A percentile compares a stretch with the other conserved stretches of the same genome.
phyloP scores from a whole-genome alignment of 768 basidiomycete genomes.

The Tulasnella sp. region DNA sequence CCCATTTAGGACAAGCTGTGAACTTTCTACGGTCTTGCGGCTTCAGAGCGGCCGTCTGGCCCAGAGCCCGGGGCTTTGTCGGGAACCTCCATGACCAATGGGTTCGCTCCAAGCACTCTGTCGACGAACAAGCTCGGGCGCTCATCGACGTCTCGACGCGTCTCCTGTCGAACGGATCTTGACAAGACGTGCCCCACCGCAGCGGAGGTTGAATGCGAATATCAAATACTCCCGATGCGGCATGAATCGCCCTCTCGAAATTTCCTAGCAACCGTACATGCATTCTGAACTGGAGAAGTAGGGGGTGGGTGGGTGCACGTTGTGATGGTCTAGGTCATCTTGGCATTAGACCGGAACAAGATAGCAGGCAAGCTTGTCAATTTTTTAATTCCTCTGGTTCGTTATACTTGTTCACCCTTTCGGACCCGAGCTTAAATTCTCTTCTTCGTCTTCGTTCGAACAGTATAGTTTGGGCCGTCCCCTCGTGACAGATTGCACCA shows the following conservation, averaged over 20 bases:
- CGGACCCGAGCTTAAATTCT: slow-evolving; percentile 6
- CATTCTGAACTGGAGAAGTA: background rate
- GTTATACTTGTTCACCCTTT: background rate
- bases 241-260: slow-evolving; percentile 12
- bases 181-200: background rate
- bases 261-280: background rate
- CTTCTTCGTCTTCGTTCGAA: background rate
- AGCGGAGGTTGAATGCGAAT: slow-evolving; percentile 1
- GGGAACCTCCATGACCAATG: background rate
- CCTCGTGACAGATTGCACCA: background rate
- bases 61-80: slow-evolving; percentile 11
- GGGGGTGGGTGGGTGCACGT: background rate
- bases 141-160: background rate
- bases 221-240: background rate
- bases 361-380: background rate
- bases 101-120: background rate
- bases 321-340: background rate
- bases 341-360: background rate
- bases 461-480: background rate
- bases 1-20: slow-evolving; percentile 1
- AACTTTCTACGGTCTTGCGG: slow-evolving; percentile 3
- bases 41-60: background rate
- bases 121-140: background rate
- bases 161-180: slow-evolving; percentile 16
- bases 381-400: no score